Evolutionary conservation across 2,329 filamentous ascomycete genomes (phyloP), one percentile per base, ranked within the genome.

Genomic region (Epichloe scottii): DNA sequence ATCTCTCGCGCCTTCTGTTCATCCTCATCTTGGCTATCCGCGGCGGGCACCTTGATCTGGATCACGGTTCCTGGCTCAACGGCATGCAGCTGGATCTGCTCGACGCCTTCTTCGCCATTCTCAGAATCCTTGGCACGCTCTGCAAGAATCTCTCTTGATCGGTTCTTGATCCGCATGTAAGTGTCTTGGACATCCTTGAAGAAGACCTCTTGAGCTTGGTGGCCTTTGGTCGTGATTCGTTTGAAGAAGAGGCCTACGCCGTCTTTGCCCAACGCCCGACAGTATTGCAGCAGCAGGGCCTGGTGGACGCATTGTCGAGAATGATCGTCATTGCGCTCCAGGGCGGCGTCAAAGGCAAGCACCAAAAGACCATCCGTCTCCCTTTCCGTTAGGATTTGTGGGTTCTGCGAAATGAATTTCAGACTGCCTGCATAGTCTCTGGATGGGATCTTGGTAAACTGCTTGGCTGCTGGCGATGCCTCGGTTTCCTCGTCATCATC

Each of bases 61-160:
- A 98, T 96, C 54, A 87, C 84, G 3, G 91, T 96, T 46, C 85
- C 86, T 0, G 91, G 91, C 66, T 96, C 89, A 11, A 98, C 90
- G 14, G 93, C 91, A 65, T 98, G 93, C 45, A 98, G 77, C 69
- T 98, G 94, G 59, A 98, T 98, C 68, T 96, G 91, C 71, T 98
- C 93, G 10, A 95, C 85, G 87, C 40, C 40, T 26, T 53, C 68
- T 40, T 66, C 71, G 12, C 34, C 50, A 7, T 49, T 44, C 8
- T 49, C 52, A 3, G 64, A 71, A 50, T 77, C 74, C 55, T 71
- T 72, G 15, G 73, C 74, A 54, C 74, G 66, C 67, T 81, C 71
- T 17, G 70, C 68, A 50, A 75, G 67, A 56, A 95, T 84, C 66
- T 94, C 87, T 6, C 77, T 75, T 1, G 86, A 82, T 46, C 93